A percentile compares a stretch with the other conserved stretches of the same genome.
These are phyloP conservation scores for Lachnellula hyalina DNA, from an alignment of 2,329 filamentous ascomycete genomes.

Conservation along the genomic window DNA sequence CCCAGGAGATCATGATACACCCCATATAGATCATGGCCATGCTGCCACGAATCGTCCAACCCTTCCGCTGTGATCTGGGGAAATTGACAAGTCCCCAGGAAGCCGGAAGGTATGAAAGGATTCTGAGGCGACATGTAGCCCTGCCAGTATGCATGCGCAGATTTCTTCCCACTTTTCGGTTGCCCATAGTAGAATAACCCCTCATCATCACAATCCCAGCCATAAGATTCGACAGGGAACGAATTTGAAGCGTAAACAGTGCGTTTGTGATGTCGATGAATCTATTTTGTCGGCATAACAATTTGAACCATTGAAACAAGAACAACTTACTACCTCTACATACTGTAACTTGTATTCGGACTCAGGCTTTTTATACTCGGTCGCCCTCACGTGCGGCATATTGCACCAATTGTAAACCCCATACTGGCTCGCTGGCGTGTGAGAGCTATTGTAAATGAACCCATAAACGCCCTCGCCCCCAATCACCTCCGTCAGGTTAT, in stretches of 20 bases:
- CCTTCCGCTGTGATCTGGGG: slow-evolving; percentile 72
- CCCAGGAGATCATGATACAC: slow-evolving; percentile 66
- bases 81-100: slow-evolving; percentile 71
- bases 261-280: slow-evolving; percentile 80
- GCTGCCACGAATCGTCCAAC: slow-evolving; percentile 67
- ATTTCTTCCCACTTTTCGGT: slow-evolving; percentile 45
- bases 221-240: slow-evolving; percentile 67
- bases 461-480: slow-evolving; percentile 60
- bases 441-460: slow-evolving; percentile 67
- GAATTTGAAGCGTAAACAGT: slow-evolving; percentile 75
- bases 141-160: slow-evolving; percentile 60
- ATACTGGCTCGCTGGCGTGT: slow-evolving; percentile 50
- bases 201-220: slow-evolving; percentile 68
- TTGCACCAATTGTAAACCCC: slow-evolving; percentile 77
- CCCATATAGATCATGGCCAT: slow-evolving; percentile 70
- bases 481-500: slow-evolving; percentile 54
- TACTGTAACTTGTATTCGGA: slow-evolving; percentile 62
- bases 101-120: slow-evolving; percentile 61
- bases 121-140: slow-evolving; percentile 58
- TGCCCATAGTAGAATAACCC: slow-evolving; percentile 65
- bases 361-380: slow-evolving; percentile 54
- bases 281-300: slow-evolving; percentile 32
- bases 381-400: slow-evolving; percentile 70
- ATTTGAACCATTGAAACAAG: not conserved
- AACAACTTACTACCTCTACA: slow-evolving; percentile 61